Percentiles rank a stretch among this genome's conserved stretches.
Conservation (phyloP, 441 rosid species). For the Euphorbia celastroides region DNA sequence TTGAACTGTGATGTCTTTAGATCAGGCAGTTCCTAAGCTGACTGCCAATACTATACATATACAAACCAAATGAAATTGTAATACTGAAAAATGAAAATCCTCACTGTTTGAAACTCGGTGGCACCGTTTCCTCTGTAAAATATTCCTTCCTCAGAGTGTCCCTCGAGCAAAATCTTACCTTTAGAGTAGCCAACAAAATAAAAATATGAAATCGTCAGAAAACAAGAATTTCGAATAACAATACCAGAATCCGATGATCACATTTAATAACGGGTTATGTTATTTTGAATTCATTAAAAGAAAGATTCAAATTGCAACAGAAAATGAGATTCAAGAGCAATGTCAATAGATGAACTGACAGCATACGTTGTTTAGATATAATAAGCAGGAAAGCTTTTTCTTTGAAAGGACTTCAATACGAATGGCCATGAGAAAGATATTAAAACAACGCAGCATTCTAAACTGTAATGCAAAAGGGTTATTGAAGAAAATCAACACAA, state of each 20-base stretch:
- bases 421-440: background rate
- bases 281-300: background rate
- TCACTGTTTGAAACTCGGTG: slow-evolving; percentile 47
- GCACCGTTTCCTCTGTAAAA: slow-evolving; percentile 75
- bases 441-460: background rate
- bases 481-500: background rate
- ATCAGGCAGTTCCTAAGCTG: too few relatives aligned
- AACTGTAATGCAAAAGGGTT: background rate
- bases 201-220: background rate
- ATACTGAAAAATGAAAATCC: background rate
- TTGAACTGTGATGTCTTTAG: background rate
- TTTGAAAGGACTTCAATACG: background rate
- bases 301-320: background rate
- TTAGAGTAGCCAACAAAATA: slow-evolving; percentile 16
- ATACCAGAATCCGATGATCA: too few relatives aligned
- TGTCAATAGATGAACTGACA: background rate
- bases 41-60: too few relatives aligned
- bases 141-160: slow-evolving; percentile 66
- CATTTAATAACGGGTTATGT: too few relatives aligned
- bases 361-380: background rate
- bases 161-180: slow-evolving; percentile 78
- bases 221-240: background rate
- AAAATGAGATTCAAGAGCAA: background rate
- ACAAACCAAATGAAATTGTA: background rate
- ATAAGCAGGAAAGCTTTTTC: background rate